Evolutionary conservation across 768 basidiomycete genomes (phyloP).

Genomic region (Kwoniella botswanensis): DNA sequence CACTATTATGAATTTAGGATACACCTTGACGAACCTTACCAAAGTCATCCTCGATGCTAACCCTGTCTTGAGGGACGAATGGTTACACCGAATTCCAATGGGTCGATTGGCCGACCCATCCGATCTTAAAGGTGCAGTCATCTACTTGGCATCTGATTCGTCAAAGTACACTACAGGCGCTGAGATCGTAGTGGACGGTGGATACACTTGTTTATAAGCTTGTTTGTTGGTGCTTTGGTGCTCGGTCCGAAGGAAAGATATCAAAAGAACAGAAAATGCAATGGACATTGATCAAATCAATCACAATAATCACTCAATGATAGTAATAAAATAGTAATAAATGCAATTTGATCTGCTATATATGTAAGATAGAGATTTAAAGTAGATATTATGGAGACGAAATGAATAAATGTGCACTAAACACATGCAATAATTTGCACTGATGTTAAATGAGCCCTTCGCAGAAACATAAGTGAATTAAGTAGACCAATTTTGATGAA

Average conservation of each 20-base stretch:
- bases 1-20: constrained; percentile 66
- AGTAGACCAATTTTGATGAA: too few species aligned
- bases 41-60: constrained; percentile 78
- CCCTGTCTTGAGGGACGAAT: constrained; percentile 69
- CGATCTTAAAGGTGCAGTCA: constrained; percentile 83
- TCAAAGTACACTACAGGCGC: constrained; percentile 87
- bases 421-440: too few species aligned
- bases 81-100: constrained; percentile 56
- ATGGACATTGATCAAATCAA: neutral
- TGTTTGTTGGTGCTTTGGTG: neutral
- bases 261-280: neutral
- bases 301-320: neutral
- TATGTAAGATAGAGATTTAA: neutral
- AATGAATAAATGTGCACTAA: neutral
- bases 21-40: constrained; percentile 91
- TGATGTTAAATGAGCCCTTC: too few species aligned
- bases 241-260: neutral
- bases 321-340: too few species aligned
- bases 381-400: neutral
- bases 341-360: too few species aligned
- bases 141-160: constrained; percentile 88
- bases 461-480: too few species aligned
- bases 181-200: constrained; percentile 72
- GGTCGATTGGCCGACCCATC: constrained; percentile 79
- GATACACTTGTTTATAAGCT: constrained; percentile 67